Evolutionary conservation across 345 rosid genomes (phyloP), one percentile per base, ranked within the genome.

Genomic region (Tarenaya hassleriana): DNA sequence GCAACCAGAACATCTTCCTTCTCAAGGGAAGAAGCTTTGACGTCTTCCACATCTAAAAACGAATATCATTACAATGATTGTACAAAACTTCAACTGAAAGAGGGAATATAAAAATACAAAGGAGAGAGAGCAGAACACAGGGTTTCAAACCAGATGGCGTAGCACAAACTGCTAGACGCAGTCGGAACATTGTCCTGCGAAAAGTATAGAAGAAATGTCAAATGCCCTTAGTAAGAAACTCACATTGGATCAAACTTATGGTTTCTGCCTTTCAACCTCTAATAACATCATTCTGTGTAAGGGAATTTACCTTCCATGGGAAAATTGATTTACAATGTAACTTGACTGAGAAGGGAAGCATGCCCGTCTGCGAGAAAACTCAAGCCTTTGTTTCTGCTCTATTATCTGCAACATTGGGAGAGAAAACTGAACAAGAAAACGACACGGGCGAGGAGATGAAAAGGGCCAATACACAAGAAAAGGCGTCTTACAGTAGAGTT

Each of bases 61-160:
- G 32, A 53, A 24, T 24, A 34, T 14, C 32, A 53, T n/a, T n/a
- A n/a, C n/a, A n/a, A n/a, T n/a, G n/a, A n/a, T n/a, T n/a, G n/a
- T n/a, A 32, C 51, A 66, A 50, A 59, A 10, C 0, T 40, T 16
- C 27, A 35, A 3, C 5, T 11, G 5, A 8, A 45, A 1, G 41
- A 41, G 21, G 39, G 57, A 47, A 47, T 47, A 37, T 8, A 8
- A 48, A 1, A 14, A 44, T 2, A 24, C 29, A 24, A 24, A 24
- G 29, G 29, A 32, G 29, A 58, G 53, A 48, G n/a, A 53, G 19
- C 13, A 34, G 41, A 52, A 7, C 38, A 16, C 20, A 10, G 40
- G 40, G 51, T 24, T 6, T 34, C n/a, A 29, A 52, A 86, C 94
- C 95, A 73, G 84, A 67, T 57, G 69, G 58, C 39, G 62, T 73